phyloP scores from a whole-genome alignment of 2,329 filamentous ascomycete species.

The Emericellopsis cladophorae region DNA sequence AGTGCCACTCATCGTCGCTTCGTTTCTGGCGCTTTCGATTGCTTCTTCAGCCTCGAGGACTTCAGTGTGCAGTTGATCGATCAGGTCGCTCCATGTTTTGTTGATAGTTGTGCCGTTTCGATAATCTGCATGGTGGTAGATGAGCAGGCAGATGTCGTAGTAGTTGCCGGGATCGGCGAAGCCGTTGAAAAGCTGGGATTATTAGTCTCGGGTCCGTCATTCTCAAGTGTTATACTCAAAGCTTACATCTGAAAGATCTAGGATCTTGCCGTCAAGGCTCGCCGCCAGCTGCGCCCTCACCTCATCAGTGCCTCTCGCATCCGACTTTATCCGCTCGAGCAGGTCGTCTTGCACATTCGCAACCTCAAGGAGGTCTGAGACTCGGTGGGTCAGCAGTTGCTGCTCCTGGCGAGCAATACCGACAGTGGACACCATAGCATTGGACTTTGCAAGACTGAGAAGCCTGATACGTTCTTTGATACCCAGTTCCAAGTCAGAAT shows the following conservation, averaged over 20 bases:
- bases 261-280: conserved; percentile 65
- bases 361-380: conserved; percentile 78
- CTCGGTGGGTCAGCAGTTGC: conserved; percentile 73
- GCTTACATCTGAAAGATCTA: conserved; percentile 63
- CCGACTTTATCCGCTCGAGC: conserved; percentile 62
- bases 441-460: conserved; percentile 80
- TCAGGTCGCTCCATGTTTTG: conserved; percentile 71
- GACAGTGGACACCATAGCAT: conserved; percentile 71
- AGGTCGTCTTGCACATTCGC: conserved; percentile 93
- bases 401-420: conserved; percentile 69
- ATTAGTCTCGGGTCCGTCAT: background rate
- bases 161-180: conserved; percentile 88
- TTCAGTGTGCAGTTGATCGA: conserved; percentile 57
- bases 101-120: conserved; percentile 76
- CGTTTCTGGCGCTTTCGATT: conserved; percentile 15
- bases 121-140: conserved; percentile 86
- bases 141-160: conserved; percentile 84
- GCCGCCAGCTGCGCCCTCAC: conserved; percentile 53
- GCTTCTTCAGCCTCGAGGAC: conserved; percentile 28
- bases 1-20: no score
- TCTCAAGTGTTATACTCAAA: background rate
- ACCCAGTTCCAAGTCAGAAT: conserved; percentile 67
- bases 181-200: conserved; percentile 68
- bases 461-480: conserved; percentile 82
- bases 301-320: conserved; percentile 48